A percentile compares a stretch with the other conserved stretches of the same genome.
These are phyloP conservation scores for Phytophthora sojae DNA, from an alignment of 352 stramenopile species.

Conservation along the genomic window DNA sequence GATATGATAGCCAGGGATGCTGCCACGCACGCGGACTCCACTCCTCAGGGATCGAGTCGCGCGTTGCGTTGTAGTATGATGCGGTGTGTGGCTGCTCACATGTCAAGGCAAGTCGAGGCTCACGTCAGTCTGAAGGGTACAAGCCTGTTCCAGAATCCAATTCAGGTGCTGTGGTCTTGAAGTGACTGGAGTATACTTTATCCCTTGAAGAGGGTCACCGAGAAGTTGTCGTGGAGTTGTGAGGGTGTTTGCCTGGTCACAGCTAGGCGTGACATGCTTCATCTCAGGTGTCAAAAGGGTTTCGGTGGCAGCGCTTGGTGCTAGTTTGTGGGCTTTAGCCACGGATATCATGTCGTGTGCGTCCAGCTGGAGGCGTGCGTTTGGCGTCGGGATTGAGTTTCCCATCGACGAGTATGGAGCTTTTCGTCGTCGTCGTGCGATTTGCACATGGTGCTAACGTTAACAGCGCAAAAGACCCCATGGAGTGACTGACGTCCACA, in stretches of 20 bases:
- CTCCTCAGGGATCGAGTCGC: not conserved
- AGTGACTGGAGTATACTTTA: not conserved
- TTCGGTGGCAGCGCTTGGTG: not conserved
- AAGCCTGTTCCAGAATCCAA: slow-evolving; percentile 2
- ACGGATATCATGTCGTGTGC: not conserved
- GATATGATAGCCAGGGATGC: slow-evolving; percentile 19
- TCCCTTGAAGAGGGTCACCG: too few species aligned
- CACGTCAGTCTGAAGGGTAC: not conserved
- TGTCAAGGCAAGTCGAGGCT: not conserved
- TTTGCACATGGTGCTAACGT: slow-evolving; percentile 7
- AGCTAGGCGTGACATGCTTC: not conserved
- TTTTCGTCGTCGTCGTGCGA: slow-evolving; percentile 4
- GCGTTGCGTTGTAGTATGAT: slow-evolving; percentile 2
- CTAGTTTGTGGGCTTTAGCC: not conserved
- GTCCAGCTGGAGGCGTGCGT: not conserved
- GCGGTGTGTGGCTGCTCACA: not conserved
- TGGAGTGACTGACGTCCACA: not conserved
- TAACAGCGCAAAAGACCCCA: not conserved
- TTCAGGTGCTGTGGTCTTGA: slow-evolving; percentile 4
- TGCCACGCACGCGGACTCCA: too few species aligned
- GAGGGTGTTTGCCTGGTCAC: slow-evolving; percentile 9
- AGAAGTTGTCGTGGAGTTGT: slow-evolving; percentile 7
- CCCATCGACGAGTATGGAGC: not conserved
- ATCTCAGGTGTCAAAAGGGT: slow-evolving; percentile 6
- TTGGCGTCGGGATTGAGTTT: slow-evolving; percentile 4